These are phyloP conservation scores for Patellifolia procumbens DNA, from an alignment of 179 eudicot species.

Conservation along the genomic window DNA sequence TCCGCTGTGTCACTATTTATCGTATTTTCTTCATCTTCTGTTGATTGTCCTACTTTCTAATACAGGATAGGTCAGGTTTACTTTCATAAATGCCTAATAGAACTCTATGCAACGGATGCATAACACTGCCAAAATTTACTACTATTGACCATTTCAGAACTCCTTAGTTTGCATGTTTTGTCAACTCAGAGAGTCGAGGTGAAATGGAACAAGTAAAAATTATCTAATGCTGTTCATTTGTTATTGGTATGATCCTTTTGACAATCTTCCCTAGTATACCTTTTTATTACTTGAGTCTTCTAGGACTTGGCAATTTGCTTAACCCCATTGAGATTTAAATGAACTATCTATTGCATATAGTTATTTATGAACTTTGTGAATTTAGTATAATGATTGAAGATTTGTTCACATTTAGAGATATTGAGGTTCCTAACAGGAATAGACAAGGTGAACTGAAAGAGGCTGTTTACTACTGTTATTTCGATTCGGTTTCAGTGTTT, in stretches of 20 bases:
- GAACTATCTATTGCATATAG: not conserved
- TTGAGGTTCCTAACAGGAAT: not conserved
- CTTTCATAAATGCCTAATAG: not conserved
- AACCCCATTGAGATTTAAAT: not conserved
- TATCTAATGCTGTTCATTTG: not conserved
- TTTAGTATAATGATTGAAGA: no score
- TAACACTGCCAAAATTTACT: not conserved
- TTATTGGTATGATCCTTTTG: not conserved
- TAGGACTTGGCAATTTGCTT: not conserved
- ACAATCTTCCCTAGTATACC: not conserved
- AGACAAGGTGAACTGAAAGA: not conserved
- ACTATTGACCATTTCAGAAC: not conserved
- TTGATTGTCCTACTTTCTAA: not conserved
- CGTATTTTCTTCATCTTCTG: not conserved
- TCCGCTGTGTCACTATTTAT: not conserved
- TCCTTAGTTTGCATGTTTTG: not conserved
- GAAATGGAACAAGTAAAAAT: not conserved
- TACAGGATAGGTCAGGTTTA: not conserved
- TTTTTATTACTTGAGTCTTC: not conserved
- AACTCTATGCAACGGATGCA: not conserved
- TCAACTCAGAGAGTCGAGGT: not conserved
- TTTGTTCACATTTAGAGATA: not conserved
- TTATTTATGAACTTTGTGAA: not conserved
- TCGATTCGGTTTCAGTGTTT: not conserved
- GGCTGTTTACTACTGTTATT: not conserved